Percentiles rank a stretch among this genome's conserved stretches.
Evolutionary conservation across 768 basidiomycete species (phyloP).

Genomic region (Rhodotorula diobovata): DNA sequence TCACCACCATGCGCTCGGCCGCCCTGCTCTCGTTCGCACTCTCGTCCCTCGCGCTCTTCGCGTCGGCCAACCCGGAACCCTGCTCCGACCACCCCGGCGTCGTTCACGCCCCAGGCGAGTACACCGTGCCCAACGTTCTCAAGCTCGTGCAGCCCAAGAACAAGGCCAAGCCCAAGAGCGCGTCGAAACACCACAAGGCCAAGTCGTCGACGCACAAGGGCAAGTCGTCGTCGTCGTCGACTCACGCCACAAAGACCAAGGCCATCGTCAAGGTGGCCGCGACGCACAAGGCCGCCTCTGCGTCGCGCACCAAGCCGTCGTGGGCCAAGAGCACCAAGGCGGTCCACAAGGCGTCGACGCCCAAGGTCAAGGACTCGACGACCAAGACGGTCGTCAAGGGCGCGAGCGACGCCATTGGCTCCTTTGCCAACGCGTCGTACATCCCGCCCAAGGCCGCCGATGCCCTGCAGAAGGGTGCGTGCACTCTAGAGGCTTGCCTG

Average conservation of each 20-base stretch:
- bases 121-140: slow-evolving; percentile 6
- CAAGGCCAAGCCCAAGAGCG: not conserved
- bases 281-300: not conserved
- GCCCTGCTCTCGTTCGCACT: slow-evolving; percentile 15
- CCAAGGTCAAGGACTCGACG: slow-evolving; percentile 21
- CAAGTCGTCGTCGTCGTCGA: not conserved
- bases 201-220: not conserved
- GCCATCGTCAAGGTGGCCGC: not conserved
- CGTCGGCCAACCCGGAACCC: slow-evolving; percentile 21
- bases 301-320: not conserved
- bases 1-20: slow-evolving; percentile 12
- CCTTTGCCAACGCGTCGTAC: slow-evolving; percentile 19
- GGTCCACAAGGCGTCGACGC: slow-evolving; percentile 24
- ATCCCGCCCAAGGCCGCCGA: slow-evolving; percentile 18
- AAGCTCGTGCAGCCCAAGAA: slow-evolving; percentile 11
- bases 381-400: slow-evolving; percentile 14
- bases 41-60: slow-evolving; percentile 23
- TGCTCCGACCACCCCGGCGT: slow-evolving; percentile 33
- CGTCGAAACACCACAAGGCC: too few relatives aligned
- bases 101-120: slow-evolving; percentile 11
- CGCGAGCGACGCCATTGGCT: slow-evolving; percentile 14
- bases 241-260: not conserved
- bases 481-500: not conserved
- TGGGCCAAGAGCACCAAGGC: not conserved
- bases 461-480: not conserved